Conservation (phyloP, 2,329 filamentous ascomycete genomes). For the Cladosporium sp. region DNA sequence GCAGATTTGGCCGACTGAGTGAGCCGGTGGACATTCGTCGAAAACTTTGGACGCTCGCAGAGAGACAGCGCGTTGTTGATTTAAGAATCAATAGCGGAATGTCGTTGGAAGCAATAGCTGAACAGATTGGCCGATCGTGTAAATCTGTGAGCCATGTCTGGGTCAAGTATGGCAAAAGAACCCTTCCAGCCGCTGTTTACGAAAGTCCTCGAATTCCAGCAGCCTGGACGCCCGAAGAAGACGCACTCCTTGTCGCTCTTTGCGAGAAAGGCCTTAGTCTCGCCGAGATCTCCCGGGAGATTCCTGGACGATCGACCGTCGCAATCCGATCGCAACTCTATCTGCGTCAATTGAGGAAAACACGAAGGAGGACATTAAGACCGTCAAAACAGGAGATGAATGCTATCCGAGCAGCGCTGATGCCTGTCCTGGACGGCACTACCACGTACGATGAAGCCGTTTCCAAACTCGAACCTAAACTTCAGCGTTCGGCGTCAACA, state of each 20-base stretch:
- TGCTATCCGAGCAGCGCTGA: background rate
- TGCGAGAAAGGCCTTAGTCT: background rate
- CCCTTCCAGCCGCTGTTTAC: background rate
- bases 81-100: background rate
- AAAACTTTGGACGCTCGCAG: background rate
- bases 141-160: background rate
- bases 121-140: background rate
- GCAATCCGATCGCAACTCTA: no score
- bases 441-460: background rate
- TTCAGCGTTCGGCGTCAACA: no score
- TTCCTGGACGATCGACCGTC: background rate
- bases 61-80: background rate
- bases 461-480: background rate
- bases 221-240: background rate
- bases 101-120: background rate
- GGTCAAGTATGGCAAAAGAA: background rate
- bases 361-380: no score
- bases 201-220: background rate
- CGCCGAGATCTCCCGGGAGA: background rate
- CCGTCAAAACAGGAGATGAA: no score
- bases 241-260: background rate
- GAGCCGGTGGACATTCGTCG: no score
- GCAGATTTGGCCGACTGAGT: no score
- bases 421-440: background rate
- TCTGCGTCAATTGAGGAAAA: no score